Conservation (phyloP, 768 basidiomycete species). For the Lyophyllum decastes region DNA sequence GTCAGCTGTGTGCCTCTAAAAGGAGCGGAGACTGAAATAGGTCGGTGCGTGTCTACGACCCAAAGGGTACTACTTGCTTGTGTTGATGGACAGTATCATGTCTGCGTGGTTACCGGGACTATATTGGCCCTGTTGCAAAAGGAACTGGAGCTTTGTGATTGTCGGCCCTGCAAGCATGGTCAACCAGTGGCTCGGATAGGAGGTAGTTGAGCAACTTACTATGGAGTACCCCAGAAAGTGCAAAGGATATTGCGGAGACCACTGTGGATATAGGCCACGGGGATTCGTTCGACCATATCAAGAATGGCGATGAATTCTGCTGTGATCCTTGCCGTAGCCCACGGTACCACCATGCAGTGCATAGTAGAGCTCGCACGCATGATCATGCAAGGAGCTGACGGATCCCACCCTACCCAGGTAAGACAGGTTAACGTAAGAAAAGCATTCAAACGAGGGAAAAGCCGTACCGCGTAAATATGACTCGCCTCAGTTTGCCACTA, state of each 20-base stretch:
- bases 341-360: conserved; percentile 47
- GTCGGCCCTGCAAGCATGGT: conserved; percentile 41
- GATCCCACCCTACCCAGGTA: conserved; percentile 46
- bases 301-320: conserved; percentile 35
- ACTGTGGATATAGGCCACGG: conserved; percentile 45
- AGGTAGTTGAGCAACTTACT: conserved; percentile 22
- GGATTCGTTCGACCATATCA: conserved; percentile 42
- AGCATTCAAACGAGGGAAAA: background rate
- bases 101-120: conserved; percentile 36
- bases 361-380: conserved; percentile 54
- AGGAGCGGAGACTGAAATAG: conserved; percentile 41
- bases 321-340: conserved; percentile 48
- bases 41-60: background rate
- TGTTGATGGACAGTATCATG: conserved; percentile 48
- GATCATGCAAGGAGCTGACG: conserved; percentile 53
- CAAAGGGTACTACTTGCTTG: conserved; percentile 28
- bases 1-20: conserved; percentile 51
- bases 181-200: background rate
- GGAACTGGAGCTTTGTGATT: conserved; percentile 45
- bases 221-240: conserved; percentile 55
- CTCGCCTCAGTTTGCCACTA: conserved; percentile 20
- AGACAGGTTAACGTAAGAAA: background rate
- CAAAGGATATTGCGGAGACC: conserved; percentile 42
- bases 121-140: conserved; percentile 43
- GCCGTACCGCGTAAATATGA: conserved; percentile 10